Conservation (phyloP, 495 filamentous ascomycete genomes). For the Daldinia grandis region DNA sequence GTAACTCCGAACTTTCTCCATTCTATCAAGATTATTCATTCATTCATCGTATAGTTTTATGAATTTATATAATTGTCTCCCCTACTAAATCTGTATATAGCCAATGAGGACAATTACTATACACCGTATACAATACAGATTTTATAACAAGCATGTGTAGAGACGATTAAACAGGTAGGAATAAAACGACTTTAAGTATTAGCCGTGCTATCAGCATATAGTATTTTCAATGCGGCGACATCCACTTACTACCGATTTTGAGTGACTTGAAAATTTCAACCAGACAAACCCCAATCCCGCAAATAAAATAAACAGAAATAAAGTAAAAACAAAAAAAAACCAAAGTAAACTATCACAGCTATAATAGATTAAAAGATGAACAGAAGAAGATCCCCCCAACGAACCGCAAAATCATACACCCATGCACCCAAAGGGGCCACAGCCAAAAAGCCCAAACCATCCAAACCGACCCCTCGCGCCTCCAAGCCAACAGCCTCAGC, state of each 20-base stretch:
- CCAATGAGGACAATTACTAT: too few relatives aligned
- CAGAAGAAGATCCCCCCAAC: not conserved
- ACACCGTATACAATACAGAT: too few relatives aligned
- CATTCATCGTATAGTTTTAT: too few relatives aligned
- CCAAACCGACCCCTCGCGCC: slow-evolving; percentile 18
- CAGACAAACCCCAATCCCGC: not conserved
- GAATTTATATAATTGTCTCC: too few relatives aligned
- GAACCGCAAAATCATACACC: not conserved
- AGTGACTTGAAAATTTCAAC: not conserved
- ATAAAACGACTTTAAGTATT: not conserved
- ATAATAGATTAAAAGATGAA: not conserved
- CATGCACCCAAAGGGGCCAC: not conserved
- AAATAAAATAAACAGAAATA: not conserved
- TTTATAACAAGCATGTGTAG: not conserved
- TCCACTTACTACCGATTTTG: not conserved
- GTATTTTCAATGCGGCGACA: not conserved
- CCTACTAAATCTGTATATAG: too few relatives aligned
- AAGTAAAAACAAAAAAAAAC: not conserved
- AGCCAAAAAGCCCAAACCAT: slow-evolving; percentile 30
- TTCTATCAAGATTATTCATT: too few relatives aligned
- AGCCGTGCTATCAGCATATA: not conserved
- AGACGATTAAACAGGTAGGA: not conserved
- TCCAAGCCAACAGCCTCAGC: not conserved
- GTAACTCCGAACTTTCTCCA: too few relatives aligned
- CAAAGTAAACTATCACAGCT: not conserved